Conservation (phyloP, 352 stramenopile genomes). For the Phytophthora pinifolia region DNA sequence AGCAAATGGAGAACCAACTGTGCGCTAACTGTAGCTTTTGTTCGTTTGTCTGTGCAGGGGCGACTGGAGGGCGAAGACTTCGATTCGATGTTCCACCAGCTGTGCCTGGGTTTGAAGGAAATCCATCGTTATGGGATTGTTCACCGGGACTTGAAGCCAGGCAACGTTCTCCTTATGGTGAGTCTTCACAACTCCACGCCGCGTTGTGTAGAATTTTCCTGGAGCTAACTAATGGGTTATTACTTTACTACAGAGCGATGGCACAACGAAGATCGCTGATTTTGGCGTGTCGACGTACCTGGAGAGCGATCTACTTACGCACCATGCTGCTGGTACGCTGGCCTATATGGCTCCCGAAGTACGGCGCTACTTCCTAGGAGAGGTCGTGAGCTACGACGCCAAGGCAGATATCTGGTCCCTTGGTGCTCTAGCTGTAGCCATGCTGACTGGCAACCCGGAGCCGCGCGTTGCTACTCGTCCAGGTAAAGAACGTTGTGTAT, state of each 20-base stretch:
- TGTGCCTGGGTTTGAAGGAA: slow-evolving; percentile 66
- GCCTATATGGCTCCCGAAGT: slow-evolving; percentile 85
- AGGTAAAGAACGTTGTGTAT: slow-evolving; percentile 25
- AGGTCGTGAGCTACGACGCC: slow-evolving; percentile 67
- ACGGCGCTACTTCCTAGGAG: slow-evolving; percentile 67
- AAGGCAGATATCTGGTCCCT: slow-evolving; percentile 82
- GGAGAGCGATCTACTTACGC: slow-evolving; percentile 68
- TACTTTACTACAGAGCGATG: slow-evolving; percentile 45
- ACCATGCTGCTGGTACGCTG: slow-evolving; percentile 74
- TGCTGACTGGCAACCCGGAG: slow-evolving; percentile 67
- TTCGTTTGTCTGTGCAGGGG: slow-evolving; percentile 31
- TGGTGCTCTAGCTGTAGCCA: slow-evolving; percentile 66
- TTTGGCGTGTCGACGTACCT: slow-evolving; percentile 85
- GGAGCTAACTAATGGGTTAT: not conserved
- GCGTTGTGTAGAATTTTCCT: not conserved
- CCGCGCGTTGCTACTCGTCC: slow-evolving; percentile 65
- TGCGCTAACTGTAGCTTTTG: slow-evolving; percentile 1
- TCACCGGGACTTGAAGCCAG: slow-evolving; percentile 79
- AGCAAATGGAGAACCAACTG: not conserved
- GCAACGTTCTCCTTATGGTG: slow-evolving; percentile 76
- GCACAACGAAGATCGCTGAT: slow-evolving; percentile 72
- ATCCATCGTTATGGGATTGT: slow-evolving; percentile 70
- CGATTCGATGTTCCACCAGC: slow-evolving; percentile 58
- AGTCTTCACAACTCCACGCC: not conserved
- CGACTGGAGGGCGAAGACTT: slow-evolving; percentile 48